A percentile compares a stretch with the other conserved stretches of the same genome.
Conservation (phyloP, 1,139 yeast species). For the Ogataea hybrid region DNA sequence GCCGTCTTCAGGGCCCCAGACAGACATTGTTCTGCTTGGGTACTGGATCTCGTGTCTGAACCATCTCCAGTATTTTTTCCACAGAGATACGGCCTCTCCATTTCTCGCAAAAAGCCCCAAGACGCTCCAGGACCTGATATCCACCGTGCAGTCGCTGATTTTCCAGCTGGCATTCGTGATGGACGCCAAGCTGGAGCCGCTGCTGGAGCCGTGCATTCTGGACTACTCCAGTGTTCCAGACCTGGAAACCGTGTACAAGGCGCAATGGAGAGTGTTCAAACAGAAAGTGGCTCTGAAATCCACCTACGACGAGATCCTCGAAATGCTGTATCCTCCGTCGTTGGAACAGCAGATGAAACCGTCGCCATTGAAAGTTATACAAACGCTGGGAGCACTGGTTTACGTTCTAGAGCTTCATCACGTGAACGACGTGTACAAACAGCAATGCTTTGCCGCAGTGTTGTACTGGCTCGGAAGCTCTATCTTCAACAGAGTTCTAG, state of each 20-base stretch:
- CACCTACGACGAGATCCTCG: constrained; percentile 65
- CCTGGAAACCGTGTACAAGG: constrained; percentile 58
- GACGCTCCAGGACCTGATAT: constrained; percentile 58
- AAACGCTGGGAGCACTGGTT: constrained; percentile 83
- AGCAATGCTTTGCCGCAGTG: constrained; percentile 76
- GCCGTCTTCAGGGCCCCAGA: constrained; percentile 36
- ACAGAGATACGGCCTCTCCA: constrained; percentile 45
- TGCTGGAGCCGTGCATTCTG: constrained; percentile 63
- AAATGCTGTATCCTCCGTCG: constrained; percentile 72
- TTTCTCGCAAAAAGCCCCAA: constrained; percentile 54
- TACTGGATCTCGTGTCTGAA: constrained; percentile 73
- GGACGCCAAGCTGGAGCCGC: constrained; percentile 53
- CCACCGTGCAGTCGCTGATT: constrained; percentile 56
- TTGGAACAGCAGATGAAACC: constrained; percentile 69
- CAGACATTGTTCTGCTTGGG: constrained; percentile 68
- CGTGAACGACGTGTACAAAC: constrained; percentile 70
- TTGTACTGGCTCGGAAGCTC: constrained; percentile 74
- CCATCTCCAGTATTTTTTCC: constrained; percentile 62
- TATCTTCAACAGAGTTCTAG: constrained; percentile 70
- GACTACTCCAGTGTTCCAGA: constrained; percentile 67
- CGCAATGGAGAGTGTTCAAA: constrained; percentile 75
- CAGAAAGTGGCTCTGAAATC: constrained; percentile 39
- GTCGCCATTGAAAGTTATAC: constrained; percentile 82
- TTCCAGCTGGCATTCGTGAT: constrained; percentile 65
- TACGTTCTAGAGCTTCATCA: constrained; percentile 82